A percentile compares a stretch with the other conserved stretches of the same genome.
Conservation (phyloP, 768 basidiomycete species). For the Lactarius hatsudake region DNA sequence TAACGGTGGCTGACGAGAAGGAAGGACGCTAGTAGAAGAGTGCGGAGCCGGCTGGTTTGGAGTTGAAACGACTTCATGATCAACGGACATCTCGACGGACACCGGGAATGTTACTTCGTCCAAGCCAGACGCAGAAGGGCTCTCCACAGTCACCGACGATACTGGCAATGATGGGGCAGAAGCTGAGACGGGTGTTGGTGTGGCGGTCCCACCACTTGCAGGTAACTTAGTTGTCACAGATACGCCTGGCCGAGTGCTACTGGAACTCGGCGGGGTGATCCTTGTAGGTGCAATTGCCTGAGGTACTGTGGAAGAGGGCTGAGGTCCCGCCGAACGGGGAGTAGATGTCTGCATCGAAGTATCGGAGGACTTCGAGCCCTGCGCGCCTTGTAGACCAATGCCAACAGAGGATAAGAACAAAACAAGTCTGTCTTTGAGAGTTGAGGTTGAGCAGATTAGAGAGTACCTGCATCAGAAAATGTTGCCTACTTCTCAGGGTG, state of each 20-base stretch:
- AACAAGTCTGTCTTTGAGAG: slow-evolving; percentile 14
- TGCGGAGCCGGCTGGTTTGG: not conserved
- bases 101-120: not conserved
- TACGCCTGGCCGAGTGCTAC: not conserved
- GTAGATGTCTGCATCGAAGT: slow-evolving; percentile 1
- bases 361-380: not conserved
- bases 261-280: not conserved
- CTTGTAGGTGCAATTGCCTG: not conserved
- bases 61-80: not conserved
- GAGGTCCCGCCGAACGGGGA: not conserved
- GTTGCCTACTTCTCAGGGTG: slow-evolving; percentile 9
- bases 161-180: not conserved
- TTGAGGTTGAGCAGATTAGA: slow-evolving; percentile 4
- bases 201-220: not conserved
- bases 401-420: slow-evolving; percentile 14
- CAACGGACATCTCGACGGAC: not conserved
- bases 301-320: not conserved
- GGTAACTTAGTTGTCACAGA: not conserved
- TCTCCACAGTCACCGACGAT: not conserved
- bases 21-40: not conserved
- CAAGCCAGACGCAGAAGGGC: not conserved
- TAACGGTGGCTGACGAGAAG: not conserved
- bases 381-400: not conserved
- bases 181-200: not conserved
- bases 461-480: not conserved